Evolutionary conservation across 805 yeast genomes (phyloP).

Genomic region (Lipomyces kockii): DNA sequence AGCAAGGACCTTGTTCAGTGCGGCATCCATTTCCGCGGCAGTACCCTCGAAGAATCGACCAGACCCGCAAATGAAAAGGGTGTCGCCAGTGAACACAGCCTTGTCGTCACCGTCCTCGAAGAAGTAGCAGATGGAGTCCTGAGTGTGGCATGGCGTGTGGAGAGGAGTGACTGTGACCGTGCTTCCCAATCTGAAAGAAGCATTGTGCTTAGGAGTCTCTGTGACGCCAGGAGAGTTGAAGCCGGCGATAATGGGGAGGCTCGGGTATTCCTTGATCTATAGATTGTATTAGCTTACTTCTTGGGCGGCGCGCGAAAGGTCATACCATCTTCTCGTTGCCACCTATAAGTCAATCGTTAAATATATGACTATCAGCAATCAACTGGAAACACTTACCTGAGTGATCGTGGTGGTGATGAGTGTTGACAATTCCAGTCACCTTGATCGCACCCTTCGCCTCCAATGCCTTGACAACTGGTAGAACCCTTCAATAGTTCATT

Average conservation of each 20-base stretch:
- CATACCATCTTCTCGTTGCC: slow-evolving; percentile 36
- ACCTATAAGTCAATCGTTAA: slow-evolving; percentile 12
- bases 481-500: slow-evolving; percentile 42
- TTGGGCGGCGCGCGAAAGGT: background rate
- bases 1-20: slow-evolving; percentile 65
- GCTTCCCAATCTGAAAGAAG: slow-evolving; percentile 65
- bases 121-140: slow-evolving; percentile 89
- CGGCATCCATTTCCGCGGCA: slow-evolving; percentile 75
- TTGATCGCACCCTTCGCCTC: slow-evolving; percentile 49
- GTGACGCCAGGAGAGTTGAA: slow-evolving; percentile 75
- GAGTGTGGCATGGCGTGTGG: slow-evolving; percentile 98
- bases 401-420: slow-evolving; percentile 97
- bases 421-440: slow-evolving; percentile 80
- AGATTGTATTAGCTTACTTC: background rate
- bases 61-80: slow-evolving; percentile 91
- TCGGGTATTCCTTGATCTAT: slow-evolving; percentile 46
- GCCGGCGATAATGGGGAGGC: slow-evolving; percentile 79
- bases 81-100: slow-evolving; percentile 94
- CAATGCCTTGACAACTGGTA: slow-evolving; percentile 51
- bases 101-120: slow-evolving; percentile 71
- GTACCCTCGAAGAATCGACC: slow-evolving; percentile 96
- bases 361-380: slow-evolving; percentile 49
- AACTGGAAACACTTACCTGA: slow-evolving; percentile 70
- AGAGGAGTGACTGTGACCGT: slow-evolving; percentile 72
- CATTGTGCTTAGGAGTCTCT: slow-evolving; percentile 68